phyloP scores from a whole-genome alignment of 2,329 filamentous ascomycete genomes.

The Lasiodiplodia sp. region DNA sequence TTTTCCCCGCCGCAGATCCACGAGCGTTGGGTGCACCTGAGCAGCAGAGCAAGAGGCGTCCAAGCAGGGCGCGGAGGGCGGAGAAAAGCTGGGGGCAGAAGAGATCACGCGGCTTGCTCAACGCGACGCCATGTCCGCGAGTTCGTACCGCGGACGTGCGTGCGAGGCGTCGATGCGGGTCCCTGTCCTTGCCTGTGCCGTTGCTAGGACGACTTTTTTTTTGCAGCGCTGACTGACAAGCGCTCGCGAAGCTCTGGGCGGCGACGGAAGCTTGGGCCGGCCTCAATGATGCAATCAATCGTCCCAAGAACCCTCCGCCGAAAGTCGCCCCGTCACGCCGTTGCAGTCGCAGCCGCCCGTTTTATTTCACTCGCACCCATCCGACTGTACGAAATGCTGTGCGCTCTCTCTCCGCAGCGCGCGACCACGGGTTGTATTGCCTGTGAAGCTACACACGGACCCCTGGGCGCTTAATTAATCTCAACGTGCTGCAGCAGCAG shows the following conservation, averaged over 20 bases:
- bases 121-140: conserved; percentile 25
- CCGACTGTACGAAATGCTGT: neutral
- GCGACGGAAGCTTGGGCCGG: conserved; percentile 28
- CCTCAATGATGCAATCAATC: conserved; percentile 26
- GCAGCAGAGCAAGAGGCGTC: conserved; percentile 16
- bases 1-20: conserved; percentile 28
- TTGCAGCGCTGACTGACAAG: conserved; percentile 8
- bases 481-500: conserved; percentile 20
- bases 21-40: conserved; percentile 14
- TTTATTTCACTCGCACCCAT: neutral
- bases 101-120: conserved; percentile 29
- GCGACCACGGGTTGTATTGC: conserved; percentile 9
- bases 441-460: conserved; percentile 23
- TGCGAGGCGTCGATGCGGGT: conserved; percentile 5
- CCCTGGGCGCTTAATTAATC: conserved; percentile 29
- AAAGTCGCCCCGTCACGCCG: neutral
- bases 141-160: conserved; percentile 10
- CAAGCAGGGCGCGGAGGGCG: conserved; percentile 25
- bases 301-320: neutral
- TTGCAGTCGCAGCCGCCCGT: neutral
- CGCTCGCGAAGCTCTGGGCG: neutral
- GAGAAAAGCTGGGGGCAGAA: conserved; percentile 30
- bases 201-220: conserved; percentile 16
- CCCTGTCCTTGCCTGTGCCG: conserved; percentile 21
- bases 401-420: conserved; percentile 6